Evolutionary conservation across 352 stramenopile genomes (phyloP), one percentile per base, ranked within the genome.

Genomic region (Globisporangium irregulare): DNA sequence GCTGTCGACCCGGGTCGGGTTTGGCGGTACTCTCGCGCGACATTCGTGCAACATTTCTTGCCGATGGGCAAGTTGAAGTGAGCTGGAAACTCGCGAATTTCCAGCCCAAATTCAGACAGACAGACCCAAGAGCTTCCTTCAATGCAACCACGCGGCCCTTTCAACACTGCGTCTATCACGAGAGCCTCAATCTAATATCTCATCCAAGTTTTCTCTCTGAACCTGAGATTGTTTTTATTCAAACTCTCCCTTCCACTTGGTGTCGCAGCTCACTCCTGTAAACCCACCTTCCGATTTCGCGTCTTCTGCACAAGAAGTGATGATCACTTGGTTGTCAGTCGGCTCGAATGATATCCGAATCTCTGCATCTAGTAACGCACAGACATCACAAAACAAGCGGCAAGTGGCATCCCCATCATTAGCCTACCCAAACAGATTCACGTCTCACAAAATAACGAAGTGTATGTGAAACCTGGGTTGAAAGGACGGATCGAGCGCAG

Each of bases 401-500:
- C 18, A n/a, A 32, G 29, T 32, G 29, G 29, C 29, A 32, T 4
- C 29, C 29, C 4, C 29, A 32, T 32, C 29, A 32, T 60, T 27
- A 60, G 55, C 27, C 8, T 15, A 43, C 25, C 53, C 24, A 9
- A 36, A 58, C 25, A 41, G 25, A n/a, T 8, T 41, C 12, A 3
- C 34, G 38, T 4, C 15, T 15, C 22, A 18, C 7, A 41, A 15
- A 29, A 9, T 6, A 56, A 41, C 25, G 15, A 25, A 1, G 34
- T 1, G 24, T 29, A 65, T 66, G n/a, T 69, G 29, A 8, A 32
- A 86, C 79, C 73, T 73, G 84, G 73, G 62, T 94, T 88, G 62
- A 87, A 93, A 15, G 86, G 86, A n/a, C 85, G 80, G 32, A 92
- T 60, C 63, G 90, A 91, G 10, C 86, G 85, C 59, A 92, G 60